These are phyloP conservation scores for Astrothelium macrocarpum DNA, from an alignment of 495 filamentous ascomycete genomes.

Conservation along the genomic window DNA sequence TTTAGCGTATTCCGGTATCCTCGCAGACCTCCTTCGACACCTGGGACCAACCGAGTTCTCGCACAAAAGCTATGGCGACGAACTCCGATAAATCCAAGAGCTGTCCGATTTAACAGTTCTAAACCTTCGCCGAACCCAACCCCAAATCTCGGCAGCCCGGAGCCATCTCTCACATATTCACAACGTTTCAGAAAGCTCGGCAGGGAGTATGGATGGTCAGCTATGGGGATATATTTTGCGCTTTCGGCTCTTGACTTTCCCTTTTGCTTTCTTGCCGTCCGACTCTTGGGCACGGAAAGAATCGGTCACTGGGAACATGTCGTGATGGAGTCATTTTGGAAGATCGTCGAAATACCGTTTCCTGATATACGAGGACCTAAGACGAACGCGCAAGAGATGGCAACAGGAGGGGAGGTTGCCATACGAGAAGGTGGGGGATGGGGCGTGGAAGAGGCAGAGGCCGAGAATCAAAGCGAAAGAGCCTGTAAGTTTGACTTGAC, in stretches of 20 bases:
- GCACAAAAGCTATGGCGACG: neutral
- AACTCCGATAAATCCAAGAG: slow-evolving; percentile 8
- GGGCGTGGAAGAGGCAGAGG: slow-evolving; percentile 29
- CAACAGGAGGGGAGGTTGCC: slow-evolving; percentile 9
- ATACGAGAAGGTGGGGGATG: slow-evolving; percentile 15
- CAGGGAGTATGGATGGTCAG: slow-evolving; percentile 89
- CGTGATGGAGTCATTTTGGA: slow-evolving; percentile 29
- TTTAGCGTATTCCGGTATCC: neutral
- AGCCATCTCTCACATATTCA: slow-evolving; percentile 44
- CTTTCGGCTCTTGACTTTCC: slow-evolving; percentile 87
- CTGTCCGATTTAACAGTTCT: slow-evolving; percentile 22
- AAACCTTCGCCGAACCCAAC: slow-evolving; percentile 21
- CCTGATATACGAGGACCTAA: slow-evolving; percentile 17
- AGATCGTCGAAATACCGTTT: slow-evolving; percentile 43
- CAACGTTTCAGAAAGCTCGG: slow-evolving; percentile 70
- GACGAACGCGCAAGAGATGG: neutral
- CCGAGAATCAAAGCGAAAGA: slow-evolving; percentile 34
- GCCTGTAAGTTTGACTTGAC: slow-evolving; percentile 40
- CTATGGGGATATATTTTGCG: slow-evolving; percentile 77
- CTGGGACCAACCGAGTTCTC: neutral
- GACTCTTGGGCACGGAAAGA: slow-evolving; percentile 68
- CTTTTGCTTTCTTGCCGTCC: slow-evolving; percentile 84
- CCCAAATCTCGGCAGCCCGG: slow-evolving; percentile 25
- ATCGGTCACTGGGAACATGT: slow-evolving; percentile 58
- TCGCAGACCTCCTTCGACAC: neutral